Percentiles rank a stretch among this genome's conserved stretches.
Evolutionary conservation across 768 basidiomycete genomes (phyloP).

Genomic region (Pluteus cervinus): DNA sequence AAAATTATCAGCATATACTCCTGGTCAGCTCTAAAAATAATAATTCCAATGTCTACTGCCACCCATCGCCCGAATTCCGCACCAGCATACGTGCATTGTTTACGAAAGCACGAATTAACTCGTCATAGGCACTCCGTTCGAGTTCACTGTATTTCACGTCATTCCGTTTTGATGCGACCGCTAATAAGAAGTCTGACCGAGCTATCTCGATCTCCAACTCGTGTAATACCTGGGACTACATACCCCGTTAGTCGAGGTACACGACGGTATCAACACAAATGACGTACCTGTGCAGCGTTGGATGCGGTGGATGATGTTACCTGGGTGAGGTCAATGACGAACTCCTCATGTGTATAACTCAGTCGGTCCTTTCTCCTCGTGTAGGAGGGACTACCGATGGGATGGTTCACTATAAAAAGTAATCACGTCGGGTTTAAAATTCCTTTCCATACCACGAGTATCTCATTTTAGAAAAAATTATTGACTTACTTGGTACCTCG

Average conservation of each 20-base stretch:
- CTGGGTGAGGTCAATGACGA: slow-evolving; percentile 90
- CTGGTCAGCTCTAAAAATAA: too few relatives aligned
- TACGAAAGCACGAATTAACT: slow-evolving; percentile 86
- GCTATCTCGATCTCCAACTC: slow-evolving; percentile 90
- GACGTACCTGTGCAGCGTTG: slow-evolving; percentile 47
- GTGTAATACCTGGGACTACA: slow-evolving; percentile 58
- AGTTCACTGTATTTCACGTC: slow-evolving; percentile 53
- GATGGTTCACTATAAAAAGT: slow-evolving; percentile 52
- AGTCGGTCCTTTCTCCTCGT: slow-evolving; percentile 83
- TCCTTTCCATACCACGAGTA: slow-evolving; percentile 1
- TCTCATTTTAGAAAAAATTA: slow-evolving; percentile 2
- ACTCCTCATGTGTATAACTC: slow-evolving; percentile 92
- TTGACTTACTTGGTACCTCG: slow-evolving; percentile 76
- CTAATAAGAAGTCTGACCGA: slow-evolving; percentile 63
- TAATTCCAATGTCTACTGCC: slow-evolving; percentile 30
- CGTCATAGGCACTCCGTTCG: slow-evolving; percentile 78
- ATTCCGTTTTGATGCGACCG: slow-evolving; percentile 63
- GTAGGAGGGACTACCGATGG: slow-evolving; percentile 53
- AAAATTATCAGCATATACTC: too few relatives aligned
- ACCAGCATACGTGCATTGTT: slow-evolving; percentile 90
- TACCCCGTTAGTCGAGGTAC: slow-evolving; percentile 4
- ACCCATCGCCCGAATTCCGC: slow-evolving; percentile 62
- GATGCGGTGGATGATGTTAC: slow-evolving; percentile 56
- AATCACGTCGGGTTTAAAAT: slow-evolving; percentile 1
- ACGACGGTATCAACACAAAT: slow-evolving; percentile 2